These are phyloP conservation scores for Papilionanthe hybrid DNA, from an alignment of 116 monocot species.

Conservation along the genomic window DNA sequence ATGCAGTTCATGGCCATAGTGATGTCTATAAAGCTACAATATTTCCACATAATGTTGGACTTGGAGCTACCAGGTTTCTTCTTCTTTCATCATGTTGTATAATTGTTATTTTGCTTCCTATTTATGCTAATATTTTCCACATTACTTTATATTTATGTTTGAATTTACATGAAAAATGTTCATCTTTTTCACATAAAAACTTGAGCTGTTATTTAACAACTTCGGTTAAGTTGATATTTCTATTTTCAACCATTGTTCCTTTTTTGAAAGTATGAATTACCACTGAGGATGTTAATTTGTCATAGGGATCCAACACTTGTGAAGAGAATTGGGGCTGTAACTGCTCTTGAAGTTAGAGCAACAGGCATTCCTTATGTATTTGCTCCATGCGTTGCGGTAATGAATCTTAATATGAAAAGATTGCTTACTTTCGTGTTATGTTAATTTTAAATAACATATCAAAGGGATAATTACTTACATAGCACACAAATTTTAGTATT, in stretches of 20 bases:
- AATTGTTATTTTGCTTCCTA: too few species aligned
- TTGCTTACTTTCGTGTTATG: background rate
- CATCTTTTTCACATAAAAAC: too few species aligned
- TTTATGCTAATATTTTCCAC: too few species aligned
- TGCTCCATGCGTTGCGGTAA: slow-evolving; percentile 46
- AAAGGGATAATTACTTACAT: too few species aligned
- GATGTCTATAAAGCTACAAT: slow-evolving; percentile 23
- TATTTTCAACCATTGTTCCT: background rate
- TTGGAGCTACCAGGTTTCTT: slow-evolving; percentile 22
- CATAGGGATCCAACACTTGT: slow-evolving; percentile 41
- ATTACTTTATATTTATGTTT: background rate
- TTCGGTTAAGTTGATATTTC: background rate
- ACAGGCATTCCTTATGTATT: slow-evolving; percentile 46
- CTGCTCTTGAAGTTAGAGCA: slow-evolving; percentile 50
- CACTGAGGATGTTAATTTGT: background rate
- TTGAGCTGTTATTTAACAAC: too few species aligned
- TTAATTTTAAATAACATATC: background rate
- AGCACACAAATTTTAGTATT: too few species aligned
- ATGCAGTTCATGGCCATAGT: slow-evolving; percentile 24
- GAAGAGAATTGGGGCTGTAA: slow-evolving; percentile 58
- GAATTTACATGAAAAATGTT: background rate
- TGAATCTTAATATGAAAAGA: background rate
- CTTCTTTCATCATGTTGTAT: background rate
- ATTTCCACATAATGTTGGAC: slow-evolving; percentile 27
- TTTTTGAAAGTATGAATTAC: background rate